Conservation (phyloP, 1,284 basidiomycete species). For the Somion occarium region DNA sequence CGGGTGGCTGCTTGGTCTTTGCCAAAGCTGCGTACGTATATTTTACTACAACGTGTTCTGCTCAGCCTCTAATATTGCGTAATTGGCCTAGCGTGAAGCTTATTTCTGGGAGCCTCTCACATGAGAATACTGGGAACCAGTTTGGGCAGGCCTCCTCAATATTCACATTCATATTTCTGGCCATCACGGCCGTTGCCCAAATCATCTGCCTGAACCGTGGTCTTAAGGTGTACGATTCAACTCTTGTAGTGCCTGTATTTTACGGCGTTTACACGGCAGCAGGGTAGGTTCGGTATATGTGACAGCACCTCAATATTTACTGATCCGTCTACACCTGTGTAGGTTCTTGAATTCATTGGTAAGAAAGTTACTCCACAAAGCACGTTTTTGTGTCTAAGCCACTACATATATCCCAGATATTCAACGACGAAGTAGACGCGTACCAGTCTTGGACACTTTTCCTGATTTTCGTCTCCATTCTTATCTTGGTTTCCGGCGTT, state of each 20-base stretch:
- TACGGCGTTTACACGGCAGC: constrained; percentile 65
- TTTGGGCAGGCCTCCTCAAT: constrained; percentile 79
- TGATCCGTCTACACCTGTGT: constrained; percentile 8
- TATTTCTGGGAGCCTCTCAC: constrained; percentile 68
- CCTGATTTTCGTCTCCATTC: constrained; percentile 80
- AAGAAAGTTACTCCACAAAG: constrained; percentile 25
- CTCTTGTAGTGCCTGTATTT: constrained; percentile 70
- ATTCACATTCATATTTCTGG: constrained; percentile 79
- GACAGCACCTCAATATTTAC: background rate
- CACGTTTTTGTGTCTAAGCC: constrained; percentile 15
- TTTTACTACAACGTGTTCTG: constrained; percentile 11
- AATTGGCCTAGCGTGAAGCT: constrained; percentile 58
- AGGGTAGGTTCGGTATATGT: constrained; percentile 35
- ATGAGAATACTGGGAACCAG: constrained; percentile 79
- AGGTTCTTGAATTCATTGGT: constrained; percentile 68
- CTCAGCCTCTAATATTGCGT: background rate
- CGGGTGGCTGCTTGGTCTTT: constrained; percentile 86
- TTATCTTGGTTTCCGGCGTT: constrained; percentile 82
- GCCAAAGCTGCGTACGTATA: constrained; percentile 78
- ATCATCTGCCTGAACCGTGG: constrained; percentile 89
- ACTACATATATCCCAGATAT: constrained; percentile 37
- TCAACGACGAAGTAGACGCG: constrained; percentile 77
- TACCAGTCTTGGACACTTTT: constrained; percentile 86
- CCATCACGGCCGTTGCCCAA: constrained; percentile 78
- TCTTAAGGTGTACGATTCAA: constrained; percentile 74